These are phyloP conservation scores for Parafenestella ontariensis DNA, from an alignment of 2,329 filamentous ascomycete genomes.

Conservation along the genomic window DNA sequence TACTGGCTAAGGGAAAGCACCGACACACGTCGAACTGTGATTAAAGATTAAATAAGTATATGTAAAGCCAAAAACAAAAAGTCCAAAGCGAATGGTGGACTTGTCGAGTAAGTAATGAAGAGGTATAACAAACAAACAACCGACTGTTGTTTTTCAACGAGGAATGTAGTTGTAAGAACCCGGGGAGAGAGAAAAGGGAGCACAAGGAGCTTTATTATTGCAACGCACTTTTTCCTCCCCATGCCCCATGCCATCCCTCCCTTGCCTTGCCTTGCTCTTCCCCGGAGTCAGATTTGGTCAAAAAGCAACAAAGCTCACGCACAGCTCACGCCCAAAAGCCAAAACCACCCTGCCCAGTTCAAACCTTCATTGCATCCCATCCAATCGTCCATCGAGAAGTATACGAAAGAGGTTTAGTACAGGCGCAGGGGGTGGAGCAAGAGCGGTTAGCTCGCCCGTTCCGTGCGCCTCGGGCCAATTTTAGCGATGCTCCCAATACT, in stretches of 20 bases:
- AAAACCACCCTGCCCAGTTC: background rate
- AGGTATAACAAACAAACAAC: background rate
- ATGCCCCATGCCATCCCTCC: background rate
- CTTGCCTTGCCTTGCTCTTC: conserved; percentile 4
- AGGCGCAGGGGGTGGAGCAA: background rate
- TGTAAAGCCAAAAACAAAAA: background rate
- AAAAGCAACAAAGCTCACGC: background rate
- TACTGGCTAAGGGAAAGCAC: too few species aligned
- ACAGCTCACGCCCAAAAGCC: too few species aligned
- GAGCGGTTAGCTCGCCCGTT: conserved; percentile 1
- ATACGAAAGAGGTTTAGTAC: background rate
- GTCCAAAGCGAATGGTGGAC: conserved; percentile 13
- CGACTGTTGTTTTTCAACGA: conserved; percentile 5
- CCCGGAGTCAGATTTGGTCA: conserved; percentile 1
- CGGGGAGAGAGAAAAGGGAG: background rate
- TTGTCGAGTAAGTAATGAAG: background rate
- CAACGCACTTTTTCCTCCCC: too few species aligned
- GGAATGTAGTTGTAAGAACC: conserved; percentile 1
- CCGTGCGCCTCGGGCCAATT: conserved; percentile 4
- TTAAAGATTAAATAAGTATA: background rate
- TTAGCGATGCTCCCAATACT: conserved; percentile 13
- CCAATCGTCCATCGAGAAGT: background rate
- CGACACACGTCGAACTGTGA: too few species aligned
- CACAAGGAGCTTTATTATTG: conserved; percentile 3
- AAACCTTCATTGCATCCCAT: background rate